Evolutionary conservation across 257 asterid species (phyloP), one percentile per base, ranked within the genome.

Genomic region (Echium plantagineum): DNA sequence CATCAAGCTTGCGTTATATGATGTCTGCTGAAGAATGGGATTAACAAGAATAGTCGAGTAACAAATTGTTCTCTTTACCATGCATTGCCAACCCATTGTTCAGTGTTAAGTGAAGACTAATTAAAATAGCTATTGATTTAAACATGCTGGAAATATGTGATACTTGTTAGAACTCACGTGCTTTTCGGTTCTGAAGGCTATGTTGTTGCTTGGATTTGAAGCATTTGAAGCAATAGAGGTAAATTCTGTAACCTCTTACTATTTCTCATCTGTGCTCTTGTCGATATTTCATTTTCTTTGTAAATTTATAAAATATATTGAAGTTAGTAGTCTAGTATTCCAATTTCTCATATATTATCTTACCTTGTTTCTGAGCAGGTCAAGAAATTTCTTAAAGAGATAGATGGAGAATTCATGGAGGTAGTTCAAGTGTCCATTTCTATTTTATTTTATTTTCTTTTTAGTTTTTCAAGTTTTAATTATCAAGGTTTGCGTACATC

Each of bases 391-490:
- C 77, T 91, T 66, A 85, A 83, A 73, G 95, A 82, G 71, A 57
- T 91, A 72, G 96, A 82, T 65, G 98, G 96, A 52, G 98, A 91
- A 75, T 91, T 87, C 78, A 75, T 91, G 1, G 77, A 83, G 89
- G 98, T 90, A 8, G 24, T 58, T 57, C 21, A 52, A 28, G 46
- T 35, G 51, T 58, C 61, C 46, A 15, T 28, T 35, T 26, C 57
- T 66, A 28, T 17, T 35, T 12, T 30, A 30, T 60, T 42, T 8
- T 10, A 21, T 46, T 60, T 52, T 8, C 55, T 21, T 38, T 24
- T 15, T n/a, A 47, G 61, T 60, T 66, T 9, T 5, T 53, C 61
- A 16, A 55, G 47, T 17, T 21, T 26, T 15, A 56, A n/a, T 22
- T 57, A 13, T 16, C 19, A 53, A 21, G 20, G 3, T 18, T 26